These are phyloP conservation scores for Macrocystidia cucumis DNA, from an alignment of 1,284 basidiomycete genomes.

Conservation along the genomic window DNA sequence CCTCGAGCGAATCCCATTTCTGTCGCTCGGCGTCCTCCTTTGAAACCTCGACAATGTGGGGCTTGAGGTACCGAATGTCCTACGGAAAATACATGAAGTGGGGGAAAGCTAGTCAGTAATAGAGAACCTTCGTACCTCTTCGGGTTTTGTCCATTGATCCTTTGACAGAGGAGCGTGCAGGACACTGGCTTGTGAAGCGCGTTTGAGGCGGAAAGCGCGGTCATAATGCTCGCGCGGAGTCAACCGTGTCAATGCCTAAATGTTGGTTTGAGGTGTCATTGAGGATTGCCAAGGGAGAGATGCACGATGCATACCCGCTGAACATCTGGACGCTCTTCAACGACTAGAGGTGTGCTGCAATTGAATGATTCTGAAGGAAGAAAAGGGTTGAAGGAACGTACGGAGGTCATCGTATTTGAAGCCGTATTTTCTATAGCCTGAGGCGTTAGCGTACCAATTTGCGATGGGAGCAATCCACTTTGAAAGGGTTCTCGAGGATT, in stretches of 20 bases:
- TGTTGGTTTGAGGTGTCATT: slow-evolving; percentile 1
- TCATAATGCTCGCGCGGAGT: slow-evolving; percentile 81
- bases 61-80: slow-evolving; percentile 90
- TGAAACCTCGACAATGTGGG: slow-evolving; percentile 71
- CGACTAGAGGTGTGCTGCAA: slow-evolving; percentile 46
- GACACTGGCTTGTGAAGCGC: slow-evolving; percentile 76
- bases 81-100: slow-evolving; percentile 32
- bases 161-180: slow-evolving; percentile 82
- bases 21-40: slow-evolving; percentile 77
- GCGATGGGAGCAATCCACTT: slow-evolving; percentile 75
- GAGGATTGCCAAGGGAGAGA: not conserved
- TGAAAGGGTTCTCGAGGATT: slow-evolving; percentile 60
- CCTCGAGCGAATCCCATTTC: slow-evolving; percentile 76
- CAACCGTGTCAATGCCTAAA: slow-evolving; percentile 79
- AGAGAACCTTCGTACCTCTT: slow-evolving; percentile 54
- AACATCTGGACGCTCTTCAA: slow-evolving; percentile 82
- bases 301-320: slow-evolving; percentile 58
- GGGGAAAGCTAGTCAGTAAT: slow-evolving; percentile 1
- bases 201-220: slow-evolving; percentile 86
- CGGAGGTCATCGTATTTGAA: slow-evolving; percentile 94
- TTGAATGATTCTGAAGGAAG: slow-evolving; percentile 8
- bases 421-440: slow-evolving; percentile 87
- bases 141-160: slow-evolving; percentile 74
- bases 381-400: slow-evolving; percentile 30
- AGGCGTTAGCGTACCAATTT: slow-evolving; percentile 74